Evolutionary conservation across 2,329 filamentous ascomycete species (phyloP), one percentile per base, ranked within the genome.

Genomic region (Xylaria hypoxylon): DNA sequence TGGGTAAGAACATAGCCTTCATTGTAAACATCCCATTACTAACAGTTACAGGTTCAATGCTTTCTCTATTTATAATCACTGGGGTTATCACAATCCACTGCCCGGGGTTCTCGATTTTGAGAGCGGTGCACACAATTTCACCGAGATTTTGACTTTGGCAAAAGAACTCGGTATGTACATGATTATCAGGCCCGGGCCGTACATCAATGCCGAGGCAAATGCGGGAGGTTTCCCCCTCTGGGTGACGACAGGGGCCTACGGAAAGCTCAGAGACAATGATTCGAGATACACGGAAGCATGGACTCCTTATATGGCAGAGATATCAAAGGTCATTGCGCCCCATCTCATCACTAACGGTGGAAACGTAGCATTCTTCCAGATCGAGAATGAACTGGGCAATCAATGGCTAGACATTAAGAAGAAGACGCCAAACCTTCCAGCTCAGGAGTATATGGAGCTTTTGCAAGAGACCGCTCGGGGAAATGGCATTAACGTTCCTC

Each of bases 141-240:
- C 81, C 4, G 77, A 78, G 8, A 80, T 88, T 45, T 82, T 86
- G 58, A 82, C 84, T 31, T 79, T 86, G 28, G 85, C 86, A 2
- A 82, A 86, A 68, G 80, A 85, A 44, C 77, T 86, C 26, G 86
- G 85, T 2, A 76, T 87, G 44, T 87, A 87, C 68, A 81, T 87
- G 44, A 83, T 88, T 31, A 81, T 84, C 1, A 80, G 87, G 0
- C 86, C 87, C 0, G 87, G 88, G 0, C 87, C 87, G 0, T 90
- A 90, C 63, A 83, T 88, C 64, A 90, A 90, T 68, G 88, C 87
- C 1, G 89, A 90, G 73, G 82, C 86, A 2, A 89, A 85, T 68
- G 87, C 84, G 0, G 88, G 89, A 35, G 88, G 88, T 0, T 87
- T 89, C 63, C 86, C 88, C 0, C 78, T 88, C 1, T 90, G 88